Evolutionary conservation across 1,284 basidiomycete species (phyloP), one percentile per base, ranked within the genome.

Genomic region (Hemileia vastatrix): DNA sequence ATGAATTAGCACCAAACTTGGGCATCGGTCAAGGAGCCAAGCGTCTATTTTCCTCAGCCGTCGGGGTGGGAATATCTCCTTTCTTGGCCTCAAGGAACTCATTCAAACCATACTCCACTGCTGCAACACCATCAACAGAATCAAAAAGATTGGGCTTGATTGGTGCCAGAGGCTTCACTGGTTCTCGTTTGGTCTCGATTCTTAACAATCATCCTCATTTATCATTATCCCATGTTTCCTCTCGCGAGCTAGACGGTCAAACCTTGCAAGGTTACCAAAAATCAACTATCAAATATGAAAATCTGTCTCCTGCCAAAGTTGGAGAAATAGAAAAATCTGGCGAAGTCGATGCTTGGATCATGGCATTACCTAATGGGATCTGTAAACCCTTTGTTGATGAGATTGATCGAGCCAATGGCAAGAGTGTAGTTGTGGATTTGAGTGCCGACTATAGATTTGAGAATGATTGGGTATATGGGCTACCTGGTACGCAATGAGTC

Each of bases 331-430:
- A 93, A 77, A 84, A 86, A 77, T 80, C 83, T 62, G 86, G 87
- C 23, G 86, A 87, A 72, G 89, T 96, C 19, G 92, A 96, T 74
- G 92, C 90, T 8, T 96, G 92, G 90, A 84, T 98, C 64, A 94
- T 96, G 90, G 94, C 94, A 0, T 82, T 99, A 48, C 94, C 94
- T 32, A 99, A 98, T 72, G 95, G 94, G 15, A 83, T 93, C 27
- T 90, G 90, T 80, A 94, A 94, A 79, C 92, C 93, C 0, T 99
- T 96, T 72, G 92, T 99, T 18, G 92, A 95, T 73, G 95, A 94
- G 11, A 80, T 99, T 54, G 90, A 96, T 72, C 85, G 84, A 1
- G 83, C 86, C 75, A 81, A 73, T 65, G 79, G 77, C 50, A 83
- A 81, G 73, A 87, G 85, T 72, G 89, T 88, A 44, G 81, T 98